These are phyloP conservation scores for Chlorencoelia australis DNA, from an alignment of 2,329 filamentous ascomycete genomes.

Conservation along the genomic window DNA sequence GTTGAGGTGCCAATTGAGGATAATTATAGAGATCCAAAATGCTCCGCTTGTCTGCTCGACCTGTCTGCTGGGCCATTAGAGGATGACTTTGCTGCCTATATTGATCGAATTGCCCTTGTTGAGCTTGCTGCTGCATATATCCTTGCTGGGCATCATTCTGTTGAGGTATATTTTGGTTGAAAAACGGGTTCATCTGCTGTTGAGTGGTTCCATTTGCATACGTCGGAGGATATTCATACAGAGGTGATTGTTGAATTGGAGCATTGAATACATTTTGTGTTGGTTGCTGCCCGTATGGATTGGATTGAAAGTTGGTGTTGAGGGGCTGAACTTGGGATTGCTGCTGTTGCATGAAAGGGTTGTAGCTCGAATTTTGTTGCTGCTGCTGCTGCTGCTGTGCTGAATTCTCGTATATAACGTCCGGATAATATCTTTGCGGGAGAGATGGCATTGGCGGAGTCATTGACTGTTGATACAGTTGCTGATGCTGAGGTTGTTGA, in stretches of 20 bases:
- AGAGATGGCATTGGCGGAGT: constrained; percentile 26
- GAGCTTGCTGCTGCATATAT: constrained; percentile 7
- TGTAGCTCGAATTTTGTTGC: constrained; percentile 17
- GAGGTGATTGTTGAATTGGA: constrained; percentile 25
- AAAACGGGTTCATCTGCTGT: constrained; percentile 12
- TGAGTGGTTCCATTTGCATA: constrained; percentile 11
- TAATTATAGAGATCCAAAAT: constrained; percentile 66
- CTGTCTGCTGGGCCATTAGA: constrained; percentile 34
- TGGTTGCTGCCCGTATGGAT: constrained; percentile 31
- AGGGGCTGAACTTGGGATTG: constrained; percentile 13
- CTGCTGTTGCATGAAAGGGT: constrained; percentile 24
- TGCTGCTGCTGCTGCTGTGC: constrained; percentile 18
- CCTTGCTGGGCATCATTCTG: neutral
- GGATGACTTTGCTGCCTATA: constrained; percentile 30
- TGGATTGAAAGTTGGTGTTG: constrained; percentile 28
- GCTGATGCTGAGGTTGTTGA: constrained; percentile 31
- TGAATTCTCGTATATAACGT: constrained; percentile 22
- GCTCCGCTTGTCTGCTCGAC: constrained; percentile 56
- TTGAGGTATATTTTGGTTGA: constrained; percentile 11
- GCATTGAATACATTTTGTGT: constrained; percentile 18
- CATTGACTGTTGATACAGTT: constrained; percentile 27
- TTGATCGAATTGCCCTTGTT: constrained; percentile 28
- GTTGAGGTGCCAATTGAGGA: constrained; percentile 25
- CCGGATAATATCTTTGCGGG: constrained; percentile 23
- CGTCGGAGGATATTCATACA: constrained; percentile 25